Evolutionary conservation across 192 early-diverging fungal genomes (phyloP).

Genomic region (Cetraspora pellucida): DNA sequence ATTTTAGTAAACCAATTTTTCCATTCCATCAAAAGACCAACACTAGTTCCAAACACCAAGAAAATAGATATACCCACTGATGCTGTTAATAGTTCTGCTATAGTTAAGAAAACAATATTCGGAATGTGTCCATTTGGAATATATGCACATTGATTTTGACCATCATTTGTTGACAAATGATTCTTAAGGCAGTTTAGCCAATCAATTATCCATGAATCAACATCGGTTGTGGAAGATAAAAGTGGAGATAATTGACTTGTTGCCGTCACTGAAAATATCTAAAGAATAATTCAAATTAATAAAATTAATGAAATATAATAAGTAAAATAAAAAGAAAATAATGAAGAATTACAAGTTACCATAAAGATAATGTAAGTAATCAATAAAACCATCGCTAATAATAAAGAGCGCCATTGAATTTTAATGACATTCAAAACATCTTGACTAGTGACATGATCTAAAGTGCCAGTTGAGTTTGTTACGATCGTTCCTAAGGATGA

Average conservation of each 20-base stretch:
- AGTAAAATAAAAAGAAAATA: not conserved
- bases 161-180: not conserved
- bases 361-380: not conserved
- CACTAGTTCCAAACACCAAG: constrained; percentile 1
- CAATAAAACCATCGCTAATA: not conserved
- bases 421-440: not conserved
- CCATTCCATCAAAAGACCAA: constrained; percentile 7
- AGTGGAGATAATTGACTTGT: not conserved
- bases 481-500: not conserved
- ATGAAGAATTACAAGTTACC: not conserved
- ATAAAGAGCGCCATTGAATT: constrained; percentile 10
- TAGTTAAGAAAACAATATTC: too few species aligned
- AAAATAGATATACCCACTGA: not conserved
- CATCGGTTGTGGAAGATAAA: not conserved
- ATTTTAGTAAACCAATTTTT: not conserved
- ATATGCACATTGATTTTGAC: not conserved
- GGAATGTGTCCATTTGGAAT: not conserved
- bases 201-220: not conserved
- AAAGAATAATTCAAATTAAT: not conserved
- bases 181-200: not conserved
- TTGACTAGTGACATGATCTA: not conserved
- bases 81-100: not conserved
- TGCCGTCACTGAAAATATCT: too few species aligned
- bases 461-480: not conserved
- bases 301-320: not conserved